These are phyloP conservation scores for Colletotrichum noveboracense DNA, from an alignment of 2,329 filamentous ascomycete genomes.

Conservation along the genomic window DNA sequence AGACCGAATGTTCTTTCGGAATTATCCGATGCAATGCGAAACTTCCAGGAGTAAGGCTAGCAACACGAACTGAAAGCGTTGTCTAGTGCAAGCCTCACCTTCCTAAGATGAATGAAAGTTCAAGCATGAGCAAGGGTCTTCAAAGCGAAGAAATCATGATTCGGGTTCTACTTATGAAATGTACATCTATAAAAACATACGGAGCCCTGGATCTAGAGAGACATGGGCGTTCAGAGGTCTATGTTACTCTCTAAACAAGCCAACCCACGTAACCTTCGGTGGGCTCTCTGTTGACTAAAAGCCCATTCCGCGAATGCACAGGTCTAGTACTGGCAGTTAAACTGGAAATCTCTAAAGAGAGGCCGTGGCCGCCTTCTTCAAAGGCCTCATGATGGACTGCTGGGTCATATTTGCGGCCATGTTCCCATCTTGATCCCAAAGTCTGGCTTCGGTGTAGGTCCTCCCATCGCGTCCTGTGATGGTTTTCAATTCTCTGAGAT, in stretches of 20 bases:
- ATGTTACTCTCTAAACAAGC: background rate
- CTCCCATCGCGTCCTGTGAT: conserved; percentile 43
- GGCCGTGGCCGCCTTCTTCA: background rate
- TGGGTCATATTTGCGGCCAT: conserved; percentile 54
- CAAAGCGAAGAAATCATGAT: background rate
- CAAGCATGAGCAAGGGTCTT: background rate
- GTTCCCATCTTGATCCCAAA: conserved; percentile 49
- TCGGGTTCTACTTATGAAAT: background rate
- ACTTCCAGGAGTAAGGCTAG: background rate
- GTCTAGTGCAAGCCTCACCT: background rate
- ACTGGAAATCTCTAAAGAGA: background rate
- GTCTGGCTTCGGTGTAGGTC: conserved; percentile 46
- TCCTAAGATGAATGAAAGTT: background rate
- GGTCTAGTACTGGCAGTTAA: background rate
- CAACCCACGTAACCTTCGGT: background rate
- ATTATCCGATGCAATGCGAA: background rate
- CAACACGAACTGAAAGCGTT: background rate
- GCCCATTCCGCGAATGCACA: background rate
- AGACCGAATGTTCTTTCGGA: background rate
- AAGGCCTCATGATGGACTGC: conserved; percentile 42
- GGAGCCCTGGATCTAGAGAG: background rate
- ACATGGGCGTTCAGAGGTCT: background rate
- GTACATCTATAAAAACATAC: background rate
- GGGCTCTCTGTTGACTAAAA: background rate
- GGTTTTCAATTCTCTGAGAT: conserved; percentile 45